phyloP scores from a whole-genome alignment of 345 rosid genomes.

The Xanthoceras sorbifolium region DNA sequence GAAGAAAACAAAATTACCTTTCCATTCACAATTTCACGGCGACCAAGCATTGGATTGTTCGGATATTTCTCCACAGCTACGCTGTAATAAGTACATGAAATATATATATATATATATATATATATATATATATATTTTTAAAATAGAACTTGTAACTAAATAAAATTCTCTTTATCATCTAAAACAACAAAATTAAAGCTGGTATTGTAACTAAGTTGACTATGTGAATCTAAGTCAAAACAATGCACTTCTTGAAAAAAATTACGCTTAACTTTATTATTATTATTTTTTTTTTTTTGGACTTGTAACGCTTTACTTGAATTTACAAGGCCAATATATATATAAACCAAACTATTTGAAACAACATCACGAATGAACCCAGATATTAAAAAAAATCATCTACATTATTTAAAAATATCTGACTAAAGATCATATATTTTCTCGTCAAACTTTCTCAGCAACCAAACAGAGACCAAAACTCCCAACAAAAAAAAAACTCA shows the following conservation, averaged over 20 bases:
- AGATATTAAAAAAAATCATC: neutral
- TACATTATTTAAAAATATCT: no score
- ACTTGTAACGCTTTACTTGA: neutral
- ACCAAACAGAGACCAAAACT: constrained; percentile 11
- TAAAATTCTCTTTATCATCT: neutral
- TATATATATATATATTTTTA: no score
- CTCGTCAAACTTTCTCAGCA: constrained; percentile 5
- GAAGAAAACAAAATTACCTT: constrained; percentile 44
- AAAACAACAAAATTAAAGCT: neutral
- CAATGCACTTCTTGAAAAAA: no score
- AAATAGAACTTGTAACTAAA: neutral
- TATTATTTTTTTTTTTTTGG: no score
- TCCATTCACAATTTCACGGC: constrained; percentile 72
- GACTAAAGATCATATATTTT: no score
- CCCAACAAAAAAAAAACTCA: neutral
- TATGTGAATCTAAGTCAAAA: neutral
- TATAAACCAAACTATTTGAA: neutral
- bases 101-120: no score
- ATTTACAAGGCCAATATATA: neutral
- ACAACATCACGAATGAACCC: neutral
- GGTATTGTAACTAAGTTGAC: neutral
- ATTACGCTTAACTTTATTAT: no score
- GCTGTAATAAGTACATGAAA: constrained; percentile 40
- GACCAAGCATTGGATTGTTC: constrained; percentile 82
- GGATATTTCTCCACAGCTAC: constrained; percentile 79